Percentiles rank a stretch among this genome's conserved stretches.
phyloP scores from a whole-genome alignment of 1,284 basidiomycete genomes.

The Fomes fomentarius region DNA sequence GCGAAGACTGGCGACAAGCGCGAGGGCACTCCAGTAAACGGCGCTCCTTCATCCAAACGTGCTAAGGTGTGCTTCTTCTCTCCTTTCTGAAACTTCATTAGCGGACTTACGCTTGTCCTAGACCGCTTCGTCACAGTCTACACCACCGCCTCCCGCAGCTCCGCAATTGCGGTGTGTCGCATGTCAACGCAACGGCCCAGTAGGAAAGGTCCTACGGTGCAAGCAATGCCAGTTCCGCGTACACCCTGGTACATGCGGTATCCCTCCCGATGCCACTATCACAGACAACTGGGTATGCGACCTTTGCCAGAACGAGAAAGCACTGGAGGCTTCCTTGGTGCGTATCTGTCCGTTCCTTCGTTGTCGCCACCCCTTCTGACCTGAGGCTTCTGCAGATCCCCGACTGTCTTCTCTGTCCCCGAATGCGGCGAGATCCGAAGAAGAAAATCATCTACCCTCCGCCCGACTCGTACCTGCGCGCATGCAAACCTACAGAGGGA shows the following conservation, averaged over 20 bases:
- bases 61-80: slow-evolving; percentile 55
- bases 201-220: slow-evolving; percentile 79
- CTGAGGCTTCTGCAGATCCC: slow-evolving; percentile 51
- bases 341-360: slow-evolving; percentile 23
- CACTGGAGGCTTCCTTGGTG: slow-evolving; percentile 78
- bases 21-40: slow-evolving; percentile 75
- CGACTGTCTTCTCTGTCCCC: slow-evolving; percentile 78
- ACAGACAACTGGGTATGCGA: slow-evolving; percentile 84
- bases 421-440: slow-evolving; percentile 51
- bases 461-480: slow-evolving; percentile 77
- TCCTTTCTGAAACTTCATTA: no score
- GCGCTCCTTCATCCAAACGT: slow-evolving; percentile 64
- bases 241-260: slow-evolving; percentile 75
- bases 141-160: slow-evolving; percentile 60
- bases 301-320: slow-evolving; percentile 80
- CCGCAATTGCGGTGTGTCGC: slow-evolving; percentile 74
- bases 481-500: slow-evolving; percentile 92
- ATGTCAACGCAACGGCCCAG: slow-evolving; percentile 76
- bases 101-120: slow-evolving; percentile 27
- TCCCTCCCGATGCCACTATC: slow-evolving; percentile 59
- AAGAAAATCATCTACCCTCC: slow-evolving; percentile 46
- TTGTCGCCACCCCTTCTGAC: background rate
- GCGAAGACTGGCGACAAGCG: slow-evolving; percentile 68
- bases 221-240: slow-evolving; percentile 76
- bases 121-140: slow-evolving; percentile 56